Conservation (phyloP, 371 early-diverging fungal species). For the Rhizomucor miehei region DNA sequence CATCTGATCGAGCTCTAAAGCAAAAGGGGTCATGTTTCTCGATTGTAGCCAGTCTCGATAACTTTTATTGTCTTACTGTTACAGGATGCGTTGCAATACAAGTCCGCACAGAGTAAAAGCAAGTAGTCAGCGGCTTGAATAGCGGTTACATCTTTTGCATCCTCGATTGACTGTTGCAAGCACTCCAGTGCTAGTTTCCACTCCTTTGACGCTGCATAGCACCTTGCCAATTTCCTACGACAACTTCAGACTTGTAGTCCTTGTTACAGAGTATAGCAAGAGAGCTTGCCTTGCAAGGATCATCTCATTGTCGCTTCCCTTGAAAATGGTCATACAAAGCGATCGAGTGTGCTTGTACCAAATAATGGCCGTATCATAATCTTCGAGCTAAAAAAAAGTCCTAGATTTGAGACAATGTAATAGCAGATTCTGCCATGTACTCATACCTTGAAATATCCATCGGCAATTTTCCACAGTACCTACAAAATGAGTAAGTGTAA, state of each 20-base stretch:
- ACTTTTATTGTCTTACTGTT: background rate
- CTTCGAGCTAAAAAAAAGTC: background rate
- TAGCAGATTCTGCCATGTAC: too few relatives aligned
- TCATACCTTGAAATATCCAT: background rate
- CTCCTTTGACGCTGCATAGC: background rate
- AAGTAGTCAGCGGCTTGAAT: constrained; percentile 2
- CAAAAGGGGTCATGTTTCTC: too few relatives aligned
- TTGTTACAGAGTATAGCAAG: background rate
- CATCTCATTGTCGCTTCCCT: constrained; percentile 1
- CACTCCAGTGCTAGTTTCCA: background rate
- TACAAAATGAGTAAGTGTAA: background rate
- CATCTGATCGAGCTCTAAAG: too few relatives aligned
- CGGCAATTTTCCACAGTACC: constrained; percentile 4
- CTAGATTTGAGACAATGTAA: background rate
- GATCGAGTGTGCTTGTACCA: constrained; percentile 5
- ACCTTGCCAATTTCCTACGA: constrained; percentile 1
- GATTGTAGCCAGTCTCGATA: too few relatives aligned
- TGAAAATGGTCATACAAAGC: constrained; percentile 1
- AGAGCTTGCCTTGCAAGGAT: constrained; percentile 4
- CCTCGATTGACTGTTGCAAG: constrained; percentile 2
- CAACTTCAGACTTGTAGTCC: background rate
- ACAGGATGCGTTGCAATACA: background rate
- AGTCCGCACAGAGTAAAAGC: background rate
- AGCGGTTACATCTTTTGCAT: background rate
- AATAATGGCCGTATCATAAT: background rate